Percentiles rank a stretch among this genome's conserved stretches.
Conservation (phyloP, 805 yeast genomes). For the Wickerhamomyces sydowiorum region DNA sequence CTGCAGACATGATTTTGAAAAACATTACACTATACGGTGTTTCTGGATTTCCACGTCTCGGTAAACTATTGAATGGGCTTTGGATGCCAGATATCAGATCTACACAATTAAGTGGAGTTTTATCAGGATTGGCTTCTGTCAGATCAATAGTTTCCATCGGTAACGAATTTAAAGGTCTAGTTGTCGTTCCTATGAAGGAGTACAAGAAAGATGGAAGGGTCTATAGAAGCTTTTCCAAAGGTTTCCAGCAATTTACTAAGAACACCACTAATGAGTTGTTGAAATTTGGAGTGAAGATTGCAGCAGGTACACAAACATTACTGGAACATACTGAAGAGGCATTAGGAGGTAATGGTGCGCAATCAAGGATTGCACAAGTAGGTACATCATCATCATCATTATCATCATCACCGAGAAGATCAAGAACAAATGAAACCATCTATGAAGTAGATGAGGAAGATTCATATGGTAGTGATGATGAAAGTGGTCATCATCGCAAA, state of each 20-base stretch:
- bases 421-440: constrained; percentile 15
- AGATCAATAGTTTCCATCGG: constrained; percentile 74
- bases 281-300: constrained; percentile 76
- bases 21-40: constrained; percentile 67
- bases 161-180: constrained; percentile 66
- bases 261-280: constrained; percentile 77
- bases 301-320: constrained; percentile 81
- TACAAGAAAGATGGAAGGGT: constrained; percentile 69
- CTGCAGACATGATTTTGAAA: constrained; percentile 64
- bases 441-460: constrained; percentile 31
- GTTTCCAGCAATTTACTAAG: constrained; percentile 66
- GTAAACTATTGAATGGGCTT: constrained; percentile 47
- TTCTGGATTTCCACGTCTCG: constrained; percentile 62
- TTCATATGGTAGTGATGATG: constrained; percentile 23
- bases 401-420: constrained; percentile 35
- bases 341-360: constrained; percentile 68
- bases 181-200: constrained; percentile 69
- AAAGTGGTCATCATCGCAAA: constrained; percentile 9
- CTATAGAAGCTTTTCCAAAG: constrained; percentile 66
- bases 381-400: constrained; percentile 5
- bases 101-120: constrained; percentile 75
- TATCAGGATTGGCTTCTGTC: constrained; percentile 82
- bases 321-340: constrained; percentile 76
- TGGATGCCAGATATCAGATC: constrained; percentile 88
- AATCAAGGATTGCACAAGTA: constrained; percentile 31